phyloP scores from a whole-genome alignment of 1,284 basidiomycete species.

The Naganishia liquefaciens region DNA sequence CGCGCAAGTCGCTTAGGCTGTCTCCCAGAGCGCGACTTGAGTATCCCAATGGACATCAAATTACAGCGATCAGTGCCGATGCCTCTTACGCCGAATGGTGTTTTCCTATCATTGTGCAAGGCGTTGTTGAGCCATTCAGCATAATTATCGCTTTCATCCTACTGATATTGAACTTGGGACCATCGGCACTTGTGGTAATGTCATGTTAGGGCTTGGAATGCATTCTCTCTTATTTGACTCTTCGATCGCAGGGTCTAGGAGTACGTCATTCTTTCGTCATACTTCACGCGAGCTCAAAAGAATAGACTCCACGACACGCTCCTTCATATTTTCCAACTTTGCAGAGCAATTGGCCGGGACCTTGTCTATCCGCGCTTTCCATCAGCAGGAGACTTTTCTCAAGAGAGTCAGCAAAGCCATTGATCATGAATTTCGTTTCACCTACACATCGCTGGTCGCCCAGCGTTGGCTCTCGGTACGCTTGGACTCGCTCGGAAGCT shows the following conservation, averaged over 20 bases:
- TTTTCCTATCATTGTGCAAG: slow-evolving; percentile 23
- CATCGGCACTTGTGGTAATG: slow-evolving; percentile 29
- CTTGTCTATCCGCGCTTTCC: slow-evolving; percentile 42
- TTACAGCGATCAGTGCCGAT: slow-evolving; percentile 25
- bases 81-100: slow-evolving; percentile 25
- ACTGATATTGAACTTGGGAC: slow-evolving; percentile 29
- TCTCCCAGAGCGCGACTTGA: slow-evolving; percentile 25
- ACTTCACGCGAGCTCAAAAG: slow-evolving; percentile 48
- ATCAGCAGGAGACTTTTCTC: slow-evolving; percentile 39
- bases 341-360: slow-evolving; percentile 46
- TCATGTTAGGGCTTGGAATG: too few relatives aligned
- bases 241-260: slow-evolving; percentile 38
- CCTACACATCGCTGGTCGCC: slow-evolving; percentile 37
- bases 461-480: slow-evolving; percentile 47
- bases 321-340: slow-evolving; percentile 45
- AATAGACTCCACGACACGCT: slow-evolving; percentile 44
- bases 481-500: slow-evolving; percentile 41
- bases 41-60: slow-evolving; percentile 22
- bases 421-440: slow-evolving; percentile 40
- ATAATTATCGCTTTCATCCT: slow-evolving; percentile 23
- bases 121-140: slow-evolving; percentile 26
- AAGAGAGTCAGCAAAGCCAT: slow-evolving; percentile 38
- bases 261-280: slow-evolving; percentile 51
- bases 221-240: neutral
- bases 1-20: slow-evolving; percentile 30